Evolutionary conservation across 2,329 filamentous ascomycete species (phyloP), one percentile per base, ranked within the genome.

Genomic region (Pseudogymnoascus sp.): DNA sequence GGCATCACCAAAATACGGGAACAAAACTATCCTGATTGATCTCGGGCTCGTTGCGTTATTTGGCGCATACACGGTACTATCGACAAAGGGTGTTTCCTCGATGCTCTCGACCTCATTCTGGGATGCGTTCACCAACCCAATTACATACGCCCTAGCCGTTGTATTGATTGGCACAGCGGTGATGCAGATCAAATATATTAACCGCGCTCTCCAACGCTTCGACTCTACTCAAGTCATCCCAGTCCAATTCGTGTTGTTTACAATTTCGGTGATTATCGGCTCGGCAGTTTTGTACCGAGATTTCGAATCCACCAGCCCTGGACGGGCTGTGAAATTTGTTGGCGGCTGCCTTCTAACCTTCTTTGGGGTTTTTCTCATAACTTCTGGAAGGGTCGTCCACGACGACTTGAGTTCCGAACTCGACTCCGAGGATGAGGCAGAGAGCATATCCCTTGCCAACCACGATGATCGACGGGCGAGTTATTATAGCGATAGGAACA

Each of bases 171-270:
- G 80, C 54, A 98, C 93, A 1, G 95, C 95, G 6, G 80, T 99
- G 65, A 92, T 98, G 89, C 95, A 99, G 77, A 93, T 99, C 70
- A 93, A 92, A 73, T 99, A 98, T 74, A 85, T 99, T 74, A 99
- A 98, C 78, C 90, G 85, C 62, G 88, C 89, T 1, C 80, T 99
- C 62, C 93, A 97, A 74, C 87, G 90, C 57, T 99, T 98, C 78
- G 92, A 97, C 75, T 96, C 95, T 6, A 99, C 95, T 0, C 92
- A 97, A 75, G 95, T 99, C 69, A 99, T 99, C 67, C 95, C 95
- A 0, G 95, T 95, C 13, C 95, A 99, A 73, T 99, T 99, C 71
- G 95, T 99, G 61, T 85, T 96, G 67, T 99, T 99, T 75, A 99
- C 95, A 0, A 81, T 99, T 6, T 96, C 90, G 5, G 95, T 98